Conservation (phyloP, 2,329 filamentous ascomycete genomes). For the Coniochaeta sp. region DNA sequence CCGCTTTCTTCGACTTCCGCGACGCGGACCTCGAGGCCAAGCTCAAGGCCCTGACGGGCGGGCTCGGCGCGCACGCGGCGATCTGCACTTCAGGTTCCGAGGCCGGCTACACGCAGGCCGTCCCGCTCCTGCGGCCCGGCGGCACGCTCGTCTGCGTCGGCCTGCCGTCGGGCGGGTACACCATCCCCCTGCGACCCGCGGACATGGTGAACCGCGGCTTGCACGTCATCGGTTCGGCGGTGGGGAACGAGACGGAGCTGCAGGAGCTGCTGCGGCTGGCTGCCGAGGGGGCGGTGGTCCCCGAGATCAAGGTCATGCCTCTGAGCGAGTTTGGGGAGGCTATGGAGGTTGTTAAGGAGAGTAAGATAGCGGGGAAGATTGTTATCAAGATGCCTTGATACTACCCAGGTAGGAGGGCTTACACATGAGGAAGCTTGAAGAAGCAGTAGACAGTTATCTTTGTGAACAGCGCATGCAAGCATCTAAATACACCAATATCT, state of each 20-base stretch:
- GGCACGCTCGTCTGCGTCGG: slow-evolving; percentile 6
- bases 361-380: slow-evolving; percentile 5
- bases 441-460: no score
- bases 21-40: background rate
- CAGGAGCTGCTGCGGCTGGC: slow-evolving; percentile 6
- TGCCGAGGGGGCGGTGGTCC: background rate
- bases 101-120: background rate
- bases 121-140: background rate
- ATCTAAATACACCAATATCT: no score
- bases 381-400: slow-evolving; percentile 3
- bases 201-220: slow-evolving; percentile 5
- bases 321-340: background rate
- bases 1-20: slow-evolving; percentile 2
- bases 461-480: no score
- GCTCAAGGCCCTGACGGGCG: background rate
- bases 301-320: slow-evolving; percentile 3
- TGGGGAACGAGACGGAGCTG: slow-evolving; percentile 4
- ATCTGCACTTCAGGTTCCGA: slow-evolving; percentile 3
- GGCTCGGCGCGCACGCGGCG: slow-evolving; percentile 3
- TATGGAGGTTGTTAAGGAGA: slow-evolving; percentile 5
- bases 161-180: slow-evolving; percentile 2
- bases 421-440: no score
- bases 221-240: slow-evolving; percentile 4
- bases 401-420: no score
- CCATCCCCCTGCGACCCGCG: slow-evolving; percentile 4